phyloP scores from a whole-genome alignment of 768 basidiomycete genomes.

The Pleurotus cornucopiae region DNA sequence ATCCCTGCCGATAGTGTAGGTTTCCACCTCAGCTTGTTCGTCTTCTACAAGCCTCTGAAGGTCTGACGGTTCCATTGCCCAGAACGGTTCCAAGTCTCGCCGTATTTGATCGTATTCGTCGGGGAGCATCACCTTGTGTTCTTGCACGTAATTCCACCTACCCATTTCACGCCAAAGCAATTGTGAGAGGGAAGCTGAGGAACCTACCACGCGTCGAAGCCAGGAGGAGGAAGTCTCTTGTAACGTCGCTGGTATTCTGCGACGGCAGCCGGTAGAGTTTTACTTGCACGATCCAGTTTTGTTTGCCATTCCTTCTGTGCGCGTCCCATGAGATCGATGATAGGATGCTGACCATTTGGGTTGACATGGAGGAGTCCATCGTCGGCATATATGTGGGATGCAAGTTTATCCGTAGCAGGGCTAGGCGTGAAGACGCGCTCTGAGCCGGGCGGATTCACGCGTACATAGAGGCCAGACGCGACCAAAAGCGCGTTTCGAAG shows the following conservation, averaged over 20 bases:
- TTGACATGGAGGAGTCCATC: slow-evolving; percentile 23
- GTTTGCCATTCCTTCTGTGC: slow-evolving; percentile 57
- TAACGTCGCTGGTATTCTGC: slow-evolving; percentile 65
- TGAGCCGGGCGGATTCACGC: not conserved
- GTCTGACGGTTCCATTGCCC: slow-evolving; percentile 12
- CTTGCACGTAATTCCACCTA: slow-evolving; percentile 43
- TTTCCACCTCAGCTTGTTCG: slow-evolving; percentile 4
- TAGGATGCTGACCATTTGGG: slow-evolving; percentile 48
- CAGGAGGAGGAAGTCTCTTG: slow-evolving; percentile 60
- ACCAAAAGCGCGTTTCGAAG: slow-evolving; percentile 3
- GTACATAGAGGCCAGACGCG: not conserved
- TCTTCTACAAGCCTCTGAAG: slow-evolving; percentile 5
- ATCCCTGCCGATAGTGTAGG: slow-evolving; percentile 10
- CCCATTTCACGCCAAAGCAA: not conserved
- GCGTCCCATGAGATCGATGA: slow-evolving; percentile 59
- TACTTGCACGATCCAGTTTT: slow-evolving; percentile 58
- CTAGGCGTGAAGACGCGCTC: not conserved
- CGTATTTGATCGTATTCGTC: slow-evolving; percentile 54
- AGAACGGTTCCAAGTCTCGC: slow-evolving; percentile 14
- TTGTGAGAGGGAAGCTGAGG: slow-evolving; percentile 18
- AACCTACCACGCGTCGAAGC: slow-evolving; percentile 74
- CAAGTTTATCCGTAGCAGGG: slow-evolving; percentile 24
- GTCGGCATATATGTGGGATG: slow-evolving; percentile 16
- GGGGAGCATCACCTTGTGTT: slow-evolving; percentile 41
- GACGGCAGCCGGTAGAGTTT: slow-evolving; percentile 62